Evolutionary conservation across 2,329 filamentous ascomycete species (phyloP), one percentile per base, ranked within the genome.

Genomic region (Magnaporthiopsis rhizophila): DNA sequence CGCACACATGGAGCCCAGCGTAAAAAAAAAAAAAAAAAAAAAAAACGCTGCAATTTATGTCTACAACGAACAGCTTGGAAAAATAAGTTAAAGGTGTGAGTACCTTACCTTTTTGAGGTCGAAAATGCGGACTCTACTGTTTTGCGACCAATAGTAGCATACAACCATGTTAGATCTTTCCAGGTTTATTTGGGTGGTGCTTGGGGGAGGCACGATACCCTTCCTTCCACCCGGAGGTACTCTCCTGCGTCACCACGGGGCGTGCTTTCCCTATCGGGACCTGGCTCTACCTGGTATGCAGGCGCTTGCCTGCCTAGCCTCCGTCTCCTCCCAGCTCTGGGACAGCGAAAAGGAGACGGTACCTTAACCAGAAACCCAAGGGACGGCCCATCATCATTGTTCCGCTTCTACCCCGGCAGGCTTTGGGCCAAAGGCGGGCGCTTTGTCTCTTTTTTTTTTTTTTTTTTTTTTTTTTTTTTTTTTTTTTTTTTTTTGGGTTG

Each of bases 381-480:
- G 32, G 32, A 11, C 45, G 21, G 18, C 45, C 45, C 45, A 53
- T 53, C 45, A 24, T 24, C 45, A 53, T 53, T 53, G 45, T 53
- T 53, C n/a, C 45, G 7, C 18, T 53, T 53, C 45, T 53, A 21
- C 45, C 45, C 11, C 45, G 45, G 45, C 45, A n/a, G 45, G 45
- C 45, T 53, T 21, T 53, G 45, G 18, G 45, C 18, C 45, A 53
- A 53, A 21, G 45, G 45, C 21, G 45, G 45, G 21, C 45, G 11
- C 45, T 24, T n/a, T 53, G 45, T 53, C 45, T 26, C 9, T 62
- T 72, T 72, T 72, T 72, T 71, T 69, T 75, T 73, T 72, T 72
- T 71, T 69, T 75, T 73, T 72, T 72, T 71, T 69, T 75, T 73
- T 72, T 72, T 71, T 69, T 75, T 73, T 62, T 72, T 72, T 62